Base-by-base conservation (phyloP, 768 basidiomycete genomes). In the Lactarius vividus region DNA sequence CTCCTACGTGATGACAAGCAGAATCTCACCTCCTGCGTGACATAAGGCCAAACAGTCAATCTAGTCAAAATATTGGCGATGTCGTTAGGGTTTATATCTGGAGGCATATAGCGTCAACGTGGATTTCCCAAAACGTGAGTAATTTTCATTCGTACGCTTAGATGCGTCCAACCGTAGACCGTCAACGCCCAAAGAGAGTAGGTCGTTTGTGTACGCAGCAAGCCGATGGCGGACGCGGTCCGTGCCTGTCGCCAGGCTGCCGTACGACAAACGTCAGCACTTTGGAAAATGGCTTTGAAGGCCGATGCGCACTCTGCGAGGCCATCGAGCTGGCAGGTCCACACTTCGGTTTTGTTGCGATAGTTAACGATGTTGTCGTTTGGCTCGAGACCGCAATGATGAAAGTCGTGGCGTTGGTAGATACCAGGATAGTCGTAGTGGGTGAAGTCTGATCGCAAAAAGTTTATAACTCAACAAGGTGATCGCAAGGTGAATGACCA, bases 131-230 rank as follows among this genome's bases (percentile, higher is more conserved):
- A 7, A 56, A 44, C 20, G 11, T 26, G 7, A 37, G 10, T 28
- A 46, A 40, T n/a, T 10, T 3, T 6, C 6, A 31, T 10, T 55
- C 79, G 64, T 69, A 87, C 87, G 80, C 77, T 89, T 89, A 0
- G 86, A 80, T 26, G 87, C 85, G 71, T 89, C 88, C 28, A 88
- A 74, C 1, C 87, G 79, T 33, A 88, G 75, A 0, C 87, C 87
- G 68, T 87, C 85, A 0, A 84, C 81, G 1, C 87, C 88, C 13
- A 90, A 78, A 0, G 83, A 83, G 33, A 88, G 65, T 1, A 89
- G 74, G 61, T 89, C 85, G 68, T 88, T 86, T 5, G 72, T 83
- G 71, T 88, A 88, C 29, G 74, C 68, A 0, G 86, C 86, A 3
- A 89, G 79, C 6, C 77, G 74, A 1, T 73, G 73, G 23, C 84